Base-by-base conservation (phyloP, 2,329 filamentous ascomycete species). In the Chaetomiaceae sp. region DNA sequence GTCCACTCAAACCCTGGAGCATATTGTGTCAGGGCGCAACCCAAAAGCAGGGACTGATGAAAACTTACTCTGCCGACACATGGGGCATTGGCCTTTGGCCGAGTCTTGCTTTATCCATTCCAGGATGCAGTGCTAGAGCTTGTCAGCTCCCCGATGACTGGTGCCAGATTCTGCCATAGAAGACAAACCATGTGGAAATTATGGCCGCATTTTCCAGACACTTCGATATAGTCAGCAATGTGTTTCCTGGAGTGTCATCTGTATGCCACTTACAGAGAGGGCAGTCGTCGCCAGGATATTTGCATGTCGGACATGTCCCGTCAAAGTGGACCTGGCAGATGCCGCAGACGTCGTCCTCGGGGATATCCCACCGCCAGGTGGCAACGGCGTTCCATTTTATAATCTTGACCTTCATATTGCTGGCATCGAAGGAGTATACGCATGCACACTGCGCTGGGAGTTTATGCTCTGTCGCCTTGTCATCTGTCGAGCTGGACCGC, bases 271-370 rank as follows among this genome's bases (percentile, higher is more conserved):
- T 75, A 96, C 92, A 79, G 55, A 99, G 78, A 55, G 88, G 88
- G 73, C 94, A 99, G 68, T 96, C 91, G 65, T 99, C 94, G 54
- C 94, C 94, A 14, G 94, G 94, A 68, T 91, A 97, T 78, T 95
- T 96, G 84, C 94, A 99, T 51, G 91, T 95, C 43, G 94, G 91
- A 75, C 94, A 99, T 23, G 94, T 97, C 55, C 91, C 92, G 69
- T 99, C 94, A 68, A 97, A 99, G 66, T 96, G 89, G 58, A 95
- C 91, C 68, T 95, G 92, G 73, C 94, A 99, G 74, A 99, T 99
- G 64, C 94, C 94, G 65, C 94, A 99, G 59, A 97, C 91, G 69
- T 99, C 92, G 73, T 96, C 92, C 65, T 96, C 91, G 22, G 92
- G 91, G 66, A 97, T 89, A 69, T 97, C 89, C 94, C 94, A 99